phyloP scores from a whole-genome alignment of 148 eudicot species.

The Tetragonia tetragonoides region DNA sequence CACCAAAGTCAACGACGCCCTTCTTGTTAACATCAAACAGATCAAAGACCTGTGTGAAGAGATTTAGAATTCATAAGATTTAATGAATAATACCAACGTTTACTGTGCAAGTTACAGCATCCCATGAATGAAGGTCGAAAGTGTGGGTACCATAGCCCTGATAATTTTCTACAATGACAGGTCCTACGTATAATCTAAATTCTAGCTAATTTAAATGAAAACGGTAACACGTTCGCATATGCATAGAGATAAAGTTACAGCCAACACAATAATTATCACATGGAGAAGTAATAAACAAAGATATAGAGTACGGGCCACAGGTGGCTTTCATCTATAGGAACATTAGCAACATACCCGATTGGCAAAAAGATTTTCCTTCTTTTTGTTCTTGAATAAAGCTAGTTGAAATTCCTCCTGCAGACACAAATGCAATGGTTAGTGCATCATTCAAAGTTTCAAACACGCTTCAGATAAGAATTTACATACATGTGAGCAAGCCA shows the following conservation, averaged over 20 bases:
- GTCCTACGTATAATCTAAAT: too few species aligned
- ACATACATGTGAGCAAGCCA: neutral
- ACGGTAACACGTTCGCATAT: too few species aligned
- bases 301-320: neutral
- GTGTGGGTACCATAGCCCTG: too few species aligned
- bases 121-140: too few species aligned
- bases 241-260: too few species aligned
- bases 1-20: slow-evolving; percentile 91
- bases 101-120: neutral
- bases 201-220: too few species aligned
- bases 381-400: slow-evolving; percentile 85
- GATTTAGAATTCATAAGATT: neutral
- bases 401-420: slow-evolving; percentile 90
- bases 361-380: slow-evolving; percentile 93
- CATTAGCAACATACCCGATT: slow-evolving; percentile 61
- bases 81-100: neutral
- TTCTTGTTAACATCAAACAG: slow-evolving; percentile 80
- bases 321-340: neutral
- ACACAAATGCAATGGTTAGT: slow-evolving; percentile 15
- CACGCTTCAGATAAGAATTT: neutral
- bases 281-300: too few species aligned
- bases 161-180: too few species aligned
- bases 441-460: neutral
- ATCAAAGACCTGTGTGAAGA: slow-evolving; percentile 72
- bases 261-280: too few species aligned